Evolutionary conservation across 2,329 filamentous ascomycete genomes (phyloP).

Genomic region (Phialocephala sp.): DNA sequence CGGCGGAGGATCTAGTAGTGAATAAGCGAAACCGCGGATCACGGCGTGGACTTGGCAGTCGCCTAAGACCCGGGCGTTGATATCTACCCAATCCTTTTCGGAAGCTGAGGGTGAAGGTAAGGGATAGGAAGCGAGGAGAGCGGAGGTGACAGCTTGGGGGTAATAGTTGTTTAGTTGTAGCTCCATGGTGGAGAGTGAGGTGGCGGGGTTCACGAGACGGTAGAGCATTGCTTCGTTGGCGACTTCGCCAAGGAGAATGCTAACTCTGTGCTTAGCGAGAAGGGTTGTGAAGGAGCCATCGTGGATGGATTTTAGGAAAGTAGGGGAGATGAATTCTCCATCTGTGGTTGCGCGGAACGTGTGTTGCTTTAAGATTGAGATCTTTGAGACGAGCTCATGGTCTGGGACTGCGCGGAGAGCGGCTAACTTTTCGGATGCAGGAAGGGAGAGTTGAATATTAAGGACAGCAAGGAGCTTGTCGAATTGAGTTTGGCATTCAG

Average conservation of each 20-base stretch:
- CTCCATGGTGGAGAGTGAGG: neutral
- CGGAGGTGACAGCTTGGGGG: neutral
- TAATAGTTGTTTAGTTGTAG: constrained; percentile 1
- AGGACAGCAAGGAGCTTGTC: neutral
- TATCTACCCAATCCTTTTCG: neutral
- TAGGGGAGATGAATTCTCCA: neutral
- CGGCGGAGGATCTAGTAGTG: neutral
- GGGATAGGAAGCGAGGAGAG: neutral
- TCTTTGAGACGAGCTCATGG: neutral
- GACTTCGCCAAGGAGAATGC: neutral
- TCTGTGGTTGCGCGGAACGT: constrained; percentile 1
- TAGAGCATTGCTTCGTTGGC: constrained; percentile 3
- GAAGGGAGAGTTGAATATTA: neutral
- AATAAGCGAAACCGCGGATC: neutral
- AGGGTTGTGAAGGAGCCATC: neutral
- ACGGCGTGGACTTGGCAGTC: constrained; percentile 1
- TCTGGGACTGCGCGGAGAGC: neutral
- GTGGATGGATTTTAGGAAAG: neutral
- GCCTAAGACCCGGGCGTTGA: neutral
- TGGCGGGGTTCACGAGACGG: constrained; percentile 1
- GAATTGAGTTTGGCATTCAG: constrained; percentile 2
- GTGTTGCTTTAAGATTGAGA: constrained; percentile 2
- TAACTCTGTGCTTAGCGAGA: neutral
- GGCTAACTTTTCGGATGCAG: neutral
- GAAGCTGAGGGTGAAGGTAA: neutral